Percentiles rank a stretch among this genome's conserved stretches.
Evolutionary conservation across 257 asterid genomes (phyloP).

Genomic region (Solanum megistacrolobum): DNA sequence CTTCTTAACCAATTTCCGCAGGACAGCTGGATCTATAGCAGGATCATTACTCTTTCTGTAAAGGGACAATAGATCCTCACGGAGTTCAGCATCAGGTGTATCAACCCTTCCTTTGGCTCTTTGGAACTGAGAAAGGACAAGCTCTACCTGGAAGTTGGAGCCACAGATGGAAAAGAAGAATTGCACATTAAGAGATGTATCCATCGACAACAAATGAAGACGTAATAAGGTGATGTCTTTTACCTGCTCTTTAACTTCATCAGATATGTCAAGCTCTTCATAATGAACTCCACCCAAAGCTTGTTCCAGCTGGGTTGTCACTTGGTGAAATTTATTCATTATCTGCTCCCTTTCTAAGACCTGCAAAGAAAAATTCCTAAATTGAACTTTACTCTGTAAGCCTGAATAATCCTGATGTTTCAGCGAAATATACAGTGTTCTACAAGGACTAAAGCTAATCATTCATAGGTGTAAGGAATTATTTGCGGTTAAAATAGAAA

Average conservation of each 20-base stretch:
- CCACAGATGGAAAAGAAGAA: background rate
- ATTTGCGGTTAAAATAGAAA: background rate
- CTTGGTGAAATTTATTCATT: constrained; percentile 61
- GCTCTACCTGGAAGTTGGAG: constrained; percentile 62
- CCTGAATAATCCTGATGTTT: background rate
- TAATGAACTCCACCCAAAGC: constrained; percentile 68
- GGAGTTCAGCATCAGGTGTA: constrained; percentile 60
- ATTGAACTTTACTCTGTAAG: background rate
- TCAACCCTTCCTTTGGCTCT: constrained; percentile 94
- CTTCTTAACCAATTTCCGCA: constrained; percentile 67
- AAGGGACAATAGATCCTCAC: constrained; percentile 65
- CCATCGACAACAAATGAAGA: background rate
- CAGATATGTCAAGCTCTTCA: constrained; percentile 82
- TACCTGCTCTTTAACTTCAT: constrained; percentile 97
- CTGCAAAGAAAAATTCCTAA: constrained; percentile 31
- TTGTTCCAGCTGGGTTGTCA: constrained; percentile 71
- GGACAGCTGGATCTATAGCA: constrained; percentile 35
- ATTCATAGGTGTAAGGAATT: background rate
- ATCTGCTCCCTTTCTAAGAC: constrained; percentile 81
- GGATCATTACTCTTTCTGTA: constrained; percentile 32
- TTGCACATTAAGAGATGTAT: background rate
- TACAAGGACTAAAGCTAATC: background rate
- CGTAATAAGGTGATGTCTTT: background rate
- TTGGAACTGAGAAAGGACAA: constrained; percentile 91
- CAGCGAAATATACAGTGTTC: background rate